These are phyloP conservation scores for Odonthalia washingtoniensis DNA, from an alignment of 31 red algal genomes.

Conservation along the genomic window DNA sequence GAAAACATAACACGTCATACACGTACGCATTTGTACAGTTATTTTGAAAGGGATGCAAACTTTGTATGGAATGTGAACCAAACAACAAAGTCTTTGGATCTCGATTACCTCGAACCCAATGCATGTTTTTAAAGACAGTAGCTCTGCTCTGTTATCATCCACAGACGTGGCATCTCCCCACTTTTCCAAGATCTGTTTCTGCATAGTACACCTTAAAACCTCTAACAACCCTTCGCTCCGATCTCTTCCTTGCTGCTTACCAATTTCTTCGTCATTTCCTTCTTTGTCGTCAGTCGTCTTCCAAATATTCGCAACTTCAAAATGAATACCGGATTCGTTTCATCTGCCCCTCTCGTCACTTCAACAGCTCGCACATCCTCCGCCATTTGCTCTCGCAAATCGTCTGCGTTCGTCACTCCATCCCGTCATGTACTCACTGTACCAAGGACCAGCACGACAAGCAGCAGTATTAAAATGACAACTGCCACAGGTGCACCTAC, in stretches of 20 bases:
- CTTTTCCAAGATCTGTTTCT: not conserved
- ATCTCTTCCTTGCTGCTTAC: not conserved
- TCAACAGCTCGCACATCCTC: not conserved
- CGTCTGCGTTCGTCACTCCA: constrained; percentile 53
- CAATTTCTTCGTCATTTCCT: not conserved
- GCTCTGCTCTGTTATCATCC: no score
- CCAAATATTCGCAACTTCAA: constrained; percentile 4
- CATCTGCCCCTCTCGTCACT: constrained; percentile 43
- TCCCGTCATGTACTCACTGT: constrained; percentile 46
- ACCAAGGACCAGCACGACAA: not conserved
- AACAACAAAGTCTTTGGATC: no score
- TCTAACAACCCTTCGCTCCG: not conserved
- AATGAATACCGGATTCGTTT: constrained; percentile 64
- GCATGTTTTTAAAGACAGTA: no score
- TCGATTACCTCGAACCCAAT: no score
- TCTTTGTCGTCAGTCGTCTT: not conserved
- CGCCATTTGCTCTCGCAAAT: constrained; percentile 27
- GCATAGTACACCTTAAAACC: no score
- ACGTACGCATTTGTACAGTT: no score
- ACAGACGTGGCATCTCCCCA: no score
- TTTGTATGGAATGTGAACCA: no score
- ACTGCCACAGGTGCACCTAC: constrained; percentile 59
- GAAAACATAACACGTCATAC: no score
- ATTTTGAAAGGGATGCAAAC: no score
- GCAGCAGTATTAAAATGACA: constrained; percentile 43